A percentile compares a stretch with the other conserved stretches of the same genome.
Conservation (phyloP, 805 yeast genomes). For the Lipomyces starkeyi region DNA sequence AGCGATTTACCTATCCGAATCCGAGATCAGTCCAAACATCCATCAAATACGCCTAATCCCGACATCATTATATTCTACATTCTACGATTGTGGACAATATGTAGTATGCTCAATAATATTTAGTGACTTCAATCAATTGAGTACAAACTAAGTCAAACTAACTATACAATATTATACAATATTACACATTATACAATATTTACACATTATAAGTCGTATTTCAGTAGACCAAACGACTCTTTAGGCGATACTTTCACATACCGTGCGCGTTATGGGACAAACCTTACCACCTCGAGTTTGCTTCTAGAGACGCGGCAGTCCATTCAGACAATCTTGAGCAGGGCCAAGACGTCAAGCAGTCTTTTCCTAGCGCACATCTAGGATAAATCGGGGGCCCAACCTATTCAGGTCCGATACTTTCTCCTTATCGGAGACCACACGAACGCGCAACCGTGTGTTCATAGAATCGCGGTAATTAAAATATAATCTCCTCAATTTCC, state of each 20-base stretch:
- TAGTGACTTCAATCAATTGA: too few species aligned
- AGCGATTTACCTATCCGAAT: too few species aligned
- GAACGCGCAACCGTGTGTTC: not conserved
- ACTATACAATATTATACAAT: too few species aligned
- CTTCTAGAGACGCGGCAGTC: too few species aligned
- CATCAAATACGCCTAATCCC: not conserved
- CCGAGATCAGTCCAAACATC: not conserved
- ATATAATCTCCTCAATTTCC: slow-evolving; percentile 75
- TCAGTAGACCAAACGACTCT: too few species aligned
- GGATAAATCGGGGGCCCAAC: not conserved
- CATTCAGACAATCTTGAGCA: not conserved
- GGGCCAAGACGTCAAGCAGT: not conserved
- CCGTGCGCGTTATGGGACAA: too few species aligned
- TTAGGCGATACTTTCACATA: too few species aligned
- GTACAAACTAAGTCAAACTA: too few species aligned
- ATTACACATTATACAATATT: too few species aligned
- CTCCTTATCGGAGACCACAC: not conserved
- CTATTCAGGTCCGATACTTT: not conserved
- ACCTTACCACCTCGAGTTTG: too few species aligned
- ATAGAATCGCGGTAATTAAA: slow-evolving; percentile 45
- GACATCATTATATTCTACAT: not conserved
- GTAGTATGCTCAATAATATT: not conserved
- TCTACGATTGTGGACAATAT: not conserved
- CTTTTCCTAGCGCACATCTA: not conserved
- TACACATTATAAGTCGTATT: too few species aligned